Evolutionary conservation across 1,139 yeast genomes (phyloP), one percentile per base, ranked within the genome.

Genomic region (Saccharomyces hybrid): DNA sequence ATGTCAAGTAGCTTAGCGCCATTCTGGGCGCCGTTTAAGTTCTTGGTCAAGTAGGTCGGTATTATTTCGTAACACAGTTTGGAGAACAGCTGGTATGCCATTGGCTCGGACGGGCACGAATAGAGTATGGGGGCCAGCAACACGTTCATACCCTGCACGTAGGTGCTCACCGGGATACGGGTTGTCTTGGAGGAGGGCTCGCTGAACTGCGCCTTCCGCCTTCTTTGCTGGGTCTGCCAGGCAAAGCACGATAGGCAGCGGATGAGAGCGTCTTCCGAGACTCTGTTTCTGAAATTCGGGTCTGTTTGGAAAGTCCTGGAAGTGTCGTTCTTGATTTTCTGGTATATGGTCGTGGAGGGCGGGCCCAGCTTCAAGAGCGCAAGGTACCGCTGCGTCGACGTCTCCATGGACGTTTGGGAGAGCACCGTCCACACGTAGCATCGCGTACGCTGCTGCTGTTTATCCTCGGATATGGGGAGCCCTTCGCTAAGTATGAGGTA

Each of bases 71-170:
- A 59, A 57, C 71, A 69, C n/a, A 69, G 49, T 0, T 63, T 64
- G 5, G 66, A 60, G 57, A 88, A 81, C 32, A 91, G 62, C 9
- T 87, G 81, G 68, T 82, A 90, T 1, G 96, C 95, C 71, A 89
- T 90, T 0, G 96, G 91, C 66, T 90, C 98, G 47, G 90, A 81
- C 53, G 85, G 83, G 61, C 87, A 80, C 1, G 86, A 78, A 67
- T 82, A 90, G 25, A 90, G 79, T 56, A 90, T 81, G 0, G 97
- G 97, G 0, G 96, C 97, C 41, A 87, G 79, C 38, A 90, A 69
- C 1, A 90, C 93, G 66, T 91, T 91, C 84, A 91, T 82, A 1
- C 97, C 97, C 66, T 90, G 97, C 11, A 90, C 96, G 66, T 90
- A 90, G 64, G 70, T 79, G 72, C 60, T 75, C 65, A 54, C 58